phyloP scores from a whole-genome alignment of 345 rosid genomes.

The Luvunga scandens region DNA sequence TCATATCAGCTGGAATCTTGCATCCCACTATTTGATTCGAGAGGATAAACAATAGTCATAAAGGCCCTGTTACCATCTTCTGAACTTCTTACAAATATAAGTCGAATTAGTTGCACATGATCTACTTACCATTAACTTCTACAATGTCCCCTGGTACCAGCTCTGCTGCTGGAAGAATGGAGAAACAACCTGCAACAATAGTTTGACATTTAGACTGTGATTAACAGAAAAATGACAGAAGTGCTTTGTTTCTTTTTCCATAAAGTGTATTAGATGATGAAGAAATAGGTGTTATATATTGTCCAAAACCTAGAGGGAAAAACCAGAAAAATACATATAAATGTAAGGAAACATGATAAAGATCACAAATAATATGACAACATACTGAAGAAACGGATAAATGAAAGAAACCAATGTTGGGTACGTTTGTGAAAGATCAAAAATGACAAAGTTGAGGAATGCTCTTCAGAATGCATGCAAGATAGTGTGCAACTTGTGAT shows the following conservation, averaged over 20 bases:
- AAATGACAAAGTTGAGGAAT: background rate
- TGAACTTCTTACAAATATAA: background rate
- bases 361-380: constrained; percentile 16
- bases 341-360: background rate
- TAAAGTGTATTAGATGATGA: background rate
- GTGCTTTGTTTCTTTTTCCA: background rate
- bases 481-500: background rate
- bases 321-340: background rate
- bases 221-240: background rate
- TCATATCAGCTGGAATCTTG: constrained; percentile 98
- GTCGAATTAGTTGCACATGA: constrained; percentile 5
- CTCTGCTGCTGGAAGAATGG: constrained; percentile 92
- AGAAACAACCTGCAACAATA: constrained; percentile 78
- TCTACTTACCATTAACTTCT: constrained; percentile 76
- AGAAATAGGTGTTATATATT: background rate
- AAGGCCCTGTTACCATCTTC: constrained; percentile 8
- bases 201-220: background rate
- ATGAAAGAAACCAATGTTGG: background rate
- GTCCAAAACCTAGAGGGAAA: background rate
- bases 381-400: background rate
- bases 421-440: background rate
- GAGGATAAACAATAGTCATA: constrained; percentile 3
- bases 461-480: background rate
- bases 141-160: constrained; percentile 97
- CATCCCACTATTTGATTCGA: constrained; percentile 66